These are phyloP conservation scores for Pyricularia pennisetigena DNA, from an alignment of 2,329 filamentous ascomycete species.

Conservation along the genomic window DNA sequence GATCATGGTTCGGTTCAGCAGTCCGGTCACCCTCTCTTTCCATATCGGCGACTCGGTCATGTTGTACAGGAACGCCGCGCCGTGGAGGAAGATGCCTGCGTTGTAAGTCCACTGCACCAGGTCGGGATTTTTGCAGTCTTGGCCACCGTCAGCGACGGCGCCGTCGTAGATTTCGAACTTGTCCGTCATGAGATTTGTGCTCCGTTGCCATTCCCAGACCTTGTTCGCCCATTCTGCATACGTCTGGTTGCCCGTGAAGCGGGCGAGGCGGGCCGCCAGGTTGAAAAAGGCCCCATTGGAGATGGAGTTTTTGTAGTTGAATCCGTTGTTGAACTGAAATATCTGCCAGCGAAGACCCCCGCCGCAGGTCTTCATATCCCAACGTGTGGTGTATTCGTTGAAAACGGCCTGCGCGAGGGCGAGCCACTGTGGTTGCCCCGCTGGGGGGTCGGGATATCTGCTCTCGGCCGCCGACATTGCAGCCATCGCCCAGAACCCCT, in stretches of 20 bases:
- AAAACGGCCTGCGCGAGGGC: conserved; percentile 70
- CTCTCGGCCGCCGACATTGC: conserved; percentile 71
- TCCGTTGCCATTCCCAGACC: conserved; percentile 56
- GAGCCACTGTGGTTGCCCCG: conserved; percentile 62
- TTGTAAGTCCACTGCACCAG: conserved; percentile 61
- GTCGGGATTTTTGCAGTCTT: conserved; percentile 42
- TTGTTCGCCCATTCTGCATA: conserved; percentile 68
- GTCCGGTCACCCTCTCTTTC: conserved; percentile 47
- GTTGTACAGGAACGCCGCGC: conserved; percentile 52
- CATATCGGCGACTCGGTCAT: conserved; percentile 43
- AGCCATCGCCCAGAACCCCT: conserved; percentile 79
- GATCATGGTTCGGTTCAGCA: conserved; percentile 37
- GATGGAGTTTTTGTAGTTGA: conserved; percentile 58
- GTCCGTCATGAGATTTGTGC: conserved; percentile 44
- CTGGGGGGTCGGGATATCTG: conserved; percentile 59
- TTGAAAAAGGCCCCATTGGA: conserved; percentile 64
- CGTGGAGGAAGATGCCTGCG: conserved; percentile 54
- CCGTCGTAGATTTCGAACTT: conserved; percentile 50
- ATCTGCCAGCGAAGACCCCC: conserved; percentile 84
- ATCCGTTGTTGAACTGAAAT: conserved; percentile 65
- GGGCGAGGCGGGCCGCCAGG: conserved; percentile 58
- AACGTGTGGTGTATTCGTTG: conserved; percentile 64
- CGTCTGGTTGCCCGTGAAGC: conserved; percentile 70
- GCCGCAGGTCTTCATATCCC: conserved; percentile 55
- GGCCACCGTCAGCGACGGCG: conserved; percentile 27